A percentile compares a stretch with the other conserved stretches of the same genome.
Conservation (phyloP, 140 eudicot species). For the Bidens hawaiensis region DNA sequence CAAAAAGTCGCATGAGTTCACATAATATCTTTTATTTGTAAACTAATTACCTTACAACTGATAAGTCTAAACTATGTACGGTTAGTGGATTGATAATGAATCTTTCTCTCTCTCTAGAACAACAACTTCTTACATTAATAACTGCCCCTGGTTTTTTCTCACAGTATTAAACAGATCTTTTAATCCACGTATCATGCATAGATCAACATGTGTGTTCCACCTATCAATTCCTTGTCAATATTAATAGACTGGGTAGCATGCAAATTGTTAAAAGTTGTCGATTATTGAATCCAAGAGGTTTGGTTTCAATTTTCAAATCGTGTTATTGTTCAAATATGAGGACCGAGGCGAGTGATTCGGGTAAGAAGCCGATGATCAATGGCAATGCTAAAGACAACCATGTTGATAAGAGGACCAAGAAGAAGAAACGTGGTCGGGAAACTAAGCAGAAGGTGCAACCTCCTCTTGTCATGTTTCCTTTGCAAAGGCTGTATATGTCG, state of each 20-base stretch:
- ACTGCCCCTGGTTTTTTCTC: conserved; percentile 46
- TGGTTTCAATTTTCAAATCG: too few relatives aligned
- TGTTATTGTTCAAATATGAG: conserved; percentile 16
- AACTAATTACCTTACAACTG: too few relatives aligned
- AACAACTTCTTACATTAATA: conserved; percentile 17
- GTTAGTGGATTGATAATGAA: too few relatives aligned
- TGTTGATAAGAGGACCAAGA: conserved; percentile 33
- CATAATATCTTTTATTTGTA: too few relatives aligned
- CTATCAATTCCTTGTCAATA: background rate
- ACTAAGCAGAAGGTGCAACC: conserved; percentile 17
- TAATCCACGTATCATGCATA: conserved; percentile 6
- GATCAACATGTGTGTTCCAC: conserved; percentile 8
- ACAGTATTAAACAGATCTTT: background rate
- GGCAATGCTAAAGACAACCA: background rate
- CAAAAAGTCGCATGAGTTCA: too few relatives aligned
- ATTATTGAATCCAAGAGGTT: background rate
- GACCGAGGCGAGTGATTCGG: conserved; percentile 23
- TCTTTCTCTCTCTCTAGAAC: background rate
- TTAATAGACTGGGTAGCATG: too few relatives aligned
- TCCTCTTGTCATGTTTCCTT: conserved; percentile 16
- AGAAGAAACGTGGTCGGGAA: conserved; percentile 39
- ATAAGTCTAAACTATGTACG: too few relatives aligned
- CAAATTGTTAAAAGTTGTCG: background rate
- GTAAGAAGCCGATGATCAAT: background rate
- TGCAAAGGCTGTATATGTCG: conserved; percentile 46